phyloP scores from a whole-genome alignment of 352 stramenopile genomes.

The Pythium myriotylum region DNA sequence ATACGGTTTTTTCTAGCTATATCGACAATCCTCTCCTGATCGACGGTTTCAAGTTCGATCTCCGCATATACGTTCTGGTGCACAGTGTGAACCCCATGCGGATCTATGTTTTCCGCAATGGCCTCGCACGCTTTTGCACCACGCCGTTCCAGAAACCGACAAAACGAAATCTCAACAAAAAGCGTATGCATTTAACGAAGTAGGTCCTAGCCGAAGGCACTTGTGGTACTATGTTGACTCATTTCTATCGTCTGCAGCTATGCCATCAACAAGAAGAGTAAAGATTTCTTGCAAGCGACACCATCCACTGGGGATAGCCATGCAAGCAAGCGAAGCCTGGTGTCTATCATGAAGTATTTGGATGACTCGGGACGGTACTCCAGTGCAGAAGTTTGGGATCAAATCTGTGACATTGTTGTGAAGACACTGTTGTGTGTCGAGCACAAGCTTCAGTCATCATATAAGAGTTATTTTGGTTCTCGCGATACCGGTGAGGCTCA shows the following conservation, averaged over 20 bases:
- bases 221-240: background rate
- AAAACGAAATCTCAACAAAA: conserved; percentile 39
- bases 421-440: conserved; percentile 51
- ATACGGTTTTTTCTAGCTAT: conserved; percentile 48
- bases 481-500: conserved; percentile 21
- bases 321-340: conserved; percentile 43
- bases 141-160: conserved; percentile 44
- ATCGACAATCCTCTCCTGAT: conserved; percentile 92
- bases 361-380: conserved; percentile 26
- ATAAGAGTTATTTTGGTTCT: conserved; percentile 44
- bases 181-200: conserved; percentile 57
- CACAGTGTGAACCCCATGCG: conserved; percentile 61
- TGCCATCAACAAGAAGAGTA: conserved; percentile 50
- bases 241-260: too few relatives aligned
- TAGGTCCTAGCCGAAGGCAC: conserved; percentile 16
- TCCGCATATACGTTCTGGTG: conserved; percentile 87
- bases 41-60: conserved; percentile 94
- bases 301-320: conserved; percentile 22
- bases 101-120: conserved; percentile 88
- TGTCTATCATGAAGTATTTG: conserved; percentile 36
- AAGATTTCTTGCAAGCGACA: conserved; percentile 36
- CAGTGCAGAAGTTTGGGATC: conserved; percentile 33
- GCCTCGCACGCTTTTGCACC: conserved; percentile 83
- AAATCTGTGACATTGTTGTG: conserved; percentile 46
- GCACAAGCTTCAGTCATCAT: conserved; percentile 40